Base-by-base conservation (phyloP, 176 grass and related monocot genomes). In the Ensete glaucum region DNA sequence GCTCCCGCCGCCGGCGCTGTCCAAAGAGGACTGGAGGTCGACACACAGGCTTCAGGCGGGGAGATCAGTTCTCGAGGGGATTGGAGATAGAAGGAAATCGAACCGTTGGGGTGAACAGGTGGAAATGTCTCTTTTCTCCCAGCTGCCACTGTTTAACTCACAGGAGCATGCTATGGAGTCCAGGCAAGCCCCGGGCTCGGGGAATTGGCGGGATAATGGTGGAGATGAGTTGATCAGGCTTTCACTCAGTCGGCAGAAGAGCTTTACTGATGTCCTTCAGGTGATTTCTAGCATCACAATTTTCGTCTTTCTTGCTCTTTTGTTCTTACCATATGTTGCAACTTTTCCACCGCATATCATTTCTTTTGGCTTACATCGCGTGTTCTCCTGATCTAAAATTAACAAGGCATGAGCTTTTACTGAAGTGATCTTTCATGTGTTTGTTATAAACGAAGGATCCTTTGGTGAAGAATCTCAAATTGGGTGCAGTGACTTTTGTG, bases 11-110 rank as follows among this genome's bases (percentile, higher is more conserved):
- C 93, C 93, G 16, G 78, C 86, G 25, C 87, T 96, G 9, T 92
- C 93, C 19, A 96, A 92, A 78, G 93, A 96, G 83, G 93, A 96
- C 77, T 96, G 89, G 89, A 74, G 87, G 77, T 92, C 89, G 48
- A 90, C 89, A 22, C 89, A 96, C 54, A 87, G 87, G 70, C 75
- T 96, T 69, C 87, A 96, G 71, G 75, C 77, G 1, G 87, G 85
- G 6, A 78, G 54, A 54, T 76, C 84, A 9, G 86, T 82, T 21
- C 66, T 85, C 8, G 89, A 89, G 65, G 92, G 92, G 24, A 96
- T 92, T 53, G 93, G 89, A 8, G 89, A 92, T 83, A 68, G 87
- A 70, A 96, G 87, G 79, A 92, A 80, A 81, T 27, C 2, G 4
- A 17, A 20, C 83, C 74, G 52, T 63, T 75, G 29, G 81, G 88